Evolutionary conservation across 257 asterid species (phyloP).

Genomic region (Rauvolfia tetraphylla): DNA sequence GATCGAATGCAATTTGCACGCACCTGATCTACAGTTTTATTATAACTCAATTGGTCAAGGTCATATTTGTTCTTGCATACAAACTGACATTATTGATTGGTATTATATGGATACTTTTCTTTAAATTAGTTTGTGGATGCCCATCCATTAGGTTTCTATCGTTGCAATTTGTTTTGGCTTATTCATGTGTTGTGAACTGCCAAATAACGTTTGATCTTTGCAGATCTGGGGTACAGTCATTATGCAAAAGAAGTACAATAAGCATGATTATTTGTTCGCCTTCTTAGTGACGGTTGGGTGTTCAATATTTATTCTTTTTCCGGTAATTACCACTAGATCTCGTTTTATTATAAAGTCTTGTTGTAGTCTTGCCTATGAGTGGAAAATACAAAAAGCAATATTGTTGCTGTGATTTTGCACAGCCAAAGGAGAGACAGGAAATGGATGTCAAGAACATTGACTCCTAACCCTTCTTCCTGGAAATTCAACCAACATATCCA

Average conservation of each 20-base stretch:
- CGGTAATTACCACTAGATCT: slow-evolving; percentile 40
- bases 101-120: background rate
- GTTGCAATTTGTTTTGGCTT: background rate
- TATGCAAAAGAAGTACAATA: slow-evolving; percentile 92
- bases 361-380: background rate
- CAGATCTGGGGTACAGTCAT: slow-evolving; percentile 97
- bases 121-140: background rate
- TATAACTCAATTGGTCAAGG: background rate
- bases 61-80: background rate
- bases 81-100: background rate
- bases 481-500: background rate
- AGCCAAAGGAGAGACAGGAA: background rate
- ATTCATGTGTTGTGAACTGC: background rate
- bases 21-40: background rate
- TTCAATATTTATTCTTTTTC: slow-evolving; percentile 83
- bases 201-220: slow-evolving; percentile 23
- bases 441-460: background rate
- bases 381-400: background rate
- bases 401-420: background rate
- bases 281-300: slow-evolving; percentile 84
- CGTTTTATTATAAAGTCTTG: background rate
- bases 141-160: background rate
- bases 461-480: background rate
- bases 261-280: slow-evolving; percentile 74
- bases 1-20: too few relatives aligned